Conservation (phyloP, 192 early-diverging fungal species). For the Kappamyces sp. region DNA sequence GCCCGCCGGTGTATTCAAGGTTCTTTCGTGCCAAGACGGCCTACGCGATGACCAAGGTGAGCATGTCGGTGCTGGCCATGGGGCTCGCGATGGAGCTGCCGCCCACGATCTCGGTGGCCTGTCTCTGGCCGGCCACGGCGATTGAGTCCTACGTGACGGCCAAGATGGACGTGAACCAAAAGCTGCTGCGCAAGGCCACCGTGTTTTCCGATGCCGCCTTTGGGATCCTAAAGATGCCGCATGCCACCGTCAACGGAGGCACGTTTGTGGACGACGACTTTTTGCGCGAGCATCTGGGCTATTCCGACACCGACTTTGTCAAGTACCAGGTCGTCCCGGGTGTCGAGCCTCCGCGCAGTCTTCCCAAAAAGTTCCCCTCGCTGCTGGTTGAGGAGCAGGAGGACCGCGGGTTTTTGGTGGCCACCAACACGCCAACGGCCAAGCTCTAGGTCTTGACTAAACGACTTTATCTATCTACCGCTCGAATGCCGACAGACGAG, state of each 20-base stretch:
- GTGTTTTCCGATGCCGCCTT: slow-evolving; percentile 33
- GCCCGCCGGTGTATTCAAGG: slow-evolving; percentile 33
- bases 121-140: slow-evolving; percentile 35
- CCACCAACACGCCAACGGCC: not conserved
- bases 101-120: slow-evolving; percentile 14
- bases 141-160: slow-evolving; percentile 24
- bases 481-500: too few species aligned
- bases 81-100: slow-evolving; percentile 31
- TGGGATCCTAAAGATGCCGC: slow-evolving; percentile 9
- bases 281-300: slow-evolving; percentile 22
- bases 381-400: slow-evolving; percentile 37
- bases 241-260: slow-evolving; percentile 21
- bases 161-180: slow-evolving; percentile 6
- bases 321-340: slow-evolving; percentile 20
- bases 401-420: slow-evolving; percentile 30
- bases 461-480: too few species aligned
- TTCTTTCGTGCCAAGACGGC: slow-evolving; percentile 38
- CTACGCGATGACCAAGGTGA: slow-evolving; percentile 33
- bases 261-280: slow-evolving; percentile 33
- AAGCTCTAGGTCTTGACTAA: too few species aligned
- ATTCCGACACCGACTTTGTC: slow-evolving; percentile 14
- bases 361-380: slow-evolving; percentile 32
- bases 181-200: slow-evolving; percentile 14
- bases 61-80: slow-evolving; percentile 29
- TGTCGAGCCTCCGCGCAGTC: slow-evolving; percentile 28